These are phyloP conservation scores for Bassia scoparia DNA, from an alignment of 148 eudicot species.

Conservation along the genomic window DNA sequence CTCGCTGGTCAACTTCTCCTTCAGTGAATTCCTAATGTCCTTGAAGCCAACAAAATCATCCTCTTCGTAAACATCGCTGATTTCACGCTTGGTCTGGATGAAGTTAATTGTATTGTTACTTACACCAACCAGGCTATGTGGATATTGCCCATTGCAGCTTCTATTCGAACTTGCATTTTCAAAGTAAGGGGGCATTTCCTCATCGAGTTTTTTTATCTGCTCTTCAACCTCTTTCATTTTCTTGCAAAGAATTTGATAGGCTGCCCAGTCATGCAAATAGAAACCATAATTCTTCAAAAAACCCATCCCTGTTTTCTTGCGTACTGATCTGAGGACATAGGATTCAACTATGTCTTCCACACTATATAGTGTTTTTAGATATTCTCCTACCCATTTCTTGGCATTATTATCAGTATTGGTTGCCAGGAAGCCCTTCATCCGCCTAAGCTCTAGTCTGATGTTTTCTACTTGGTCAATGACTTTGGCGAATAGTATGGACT, in stretches of 20 bases:
- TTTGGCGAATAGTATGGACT: constrained; percentile 22
- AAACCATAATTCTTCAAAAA: constrained; percentile 21
- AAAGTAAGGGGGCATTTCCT: background rate
- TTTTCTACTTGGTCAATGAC: constrained; percentile 23
- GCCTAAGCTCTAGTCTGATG: constrained; percentile 23
- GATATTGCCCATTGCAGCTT: background rate
- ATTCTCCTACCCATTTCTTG: background rate
- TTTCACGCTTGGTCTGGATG: background rate
- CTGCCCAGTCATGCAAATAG: constrained; percentile 18
- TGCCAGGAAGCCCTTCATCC: constrained; percentile 26
- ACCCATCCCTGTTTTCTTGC: constrained; percentile 16
- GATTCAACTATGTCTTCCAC: constrained; percentile 32
- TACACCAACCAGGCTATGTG: background rate
- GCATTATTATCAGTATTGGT: constrained; percentile 2
- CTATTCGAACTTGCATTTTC: constrained; percentile 9
- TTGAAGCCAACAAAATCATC: constrained; percentile 12
- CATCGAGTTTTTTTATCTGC: background rate
- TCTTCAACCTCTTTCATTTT: constrained; percentile 8
- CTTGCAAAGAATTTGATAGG: constrained; percentile 10
- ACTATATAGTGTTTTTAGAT: constrained; percentile 20
- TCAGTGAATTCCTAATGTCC: background rate
- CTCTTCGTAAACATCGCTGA: constrained; percentile 1
- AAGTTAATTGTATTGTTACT: background rate
- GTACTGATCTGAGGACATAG: constrained; percentile 23
- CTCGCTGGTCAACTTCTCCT: background rate